Conservation (phyloP, 129 eudicot species). For the Flaveria linearis region DNA sequence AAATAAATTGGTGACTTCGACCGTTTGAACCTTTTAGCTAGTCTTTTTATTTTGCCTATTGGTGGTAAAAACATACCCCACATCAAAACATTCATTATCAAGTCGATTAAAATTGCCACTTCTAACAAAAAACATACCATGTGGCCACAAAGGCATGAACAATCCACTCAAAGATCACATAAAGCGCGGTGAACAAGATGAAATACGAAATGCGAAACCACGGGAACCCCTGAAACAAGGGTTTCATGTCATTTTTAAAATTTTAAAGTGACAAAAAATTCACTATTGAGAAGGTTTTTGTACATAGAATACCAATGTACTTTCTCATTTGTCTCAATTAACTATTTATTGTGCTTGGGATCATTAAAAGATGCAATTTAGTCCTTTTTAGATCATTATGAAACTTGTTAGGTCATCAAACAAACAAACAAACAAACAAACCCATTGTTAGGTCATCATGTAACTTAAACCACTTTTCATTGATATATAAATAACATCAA, state of each 20-base stretch:
- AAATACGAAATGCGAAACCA: conserved; percentile 76
- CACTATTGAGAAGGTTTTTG: not conserved
- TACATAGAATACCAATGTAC: conserved; percentile 5
- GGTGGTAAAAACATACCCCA: not conserved
- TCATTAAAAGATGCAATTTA: not conserved
- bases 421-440: no score
- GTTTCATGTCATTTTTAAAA: conserved; percentile 1
- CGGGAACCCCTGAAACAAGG: conserved; percentile 65
- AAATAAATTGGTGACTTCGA: not conserved
- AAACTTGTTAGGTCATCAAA: not conserved
- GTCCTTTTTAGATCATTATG: not conserved
- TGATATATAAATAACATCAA: not conserved
- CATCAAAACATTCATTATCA: not conserved
- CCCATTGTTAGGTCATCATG: not conserved
- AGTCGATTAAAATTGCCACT: not conserved
- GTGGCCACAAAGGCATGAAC: conserved; percentile 58
- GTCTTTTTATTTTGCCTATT: not conserved
- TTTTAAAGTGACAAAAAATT: not conserved
- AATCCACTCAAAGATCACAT: conserved; percentile 78
- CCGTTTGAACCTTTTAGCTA: not conserved
- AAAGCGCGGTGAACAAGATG: conserved; percentile 57
- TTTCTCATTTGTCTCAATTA: not conserved
- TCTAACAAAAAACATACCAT: conserved; percentile 47
- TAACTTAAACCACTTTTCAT: not conserved
- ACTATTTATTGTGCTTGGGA: not conserved